A percentile compares a stretch with the other conserved stretches of the same genome.
Evolutionary conservation across 495 filamentous ascomycete genomes (phyloP).

Genomic region (Trichoderma erinaceum): DNA sequence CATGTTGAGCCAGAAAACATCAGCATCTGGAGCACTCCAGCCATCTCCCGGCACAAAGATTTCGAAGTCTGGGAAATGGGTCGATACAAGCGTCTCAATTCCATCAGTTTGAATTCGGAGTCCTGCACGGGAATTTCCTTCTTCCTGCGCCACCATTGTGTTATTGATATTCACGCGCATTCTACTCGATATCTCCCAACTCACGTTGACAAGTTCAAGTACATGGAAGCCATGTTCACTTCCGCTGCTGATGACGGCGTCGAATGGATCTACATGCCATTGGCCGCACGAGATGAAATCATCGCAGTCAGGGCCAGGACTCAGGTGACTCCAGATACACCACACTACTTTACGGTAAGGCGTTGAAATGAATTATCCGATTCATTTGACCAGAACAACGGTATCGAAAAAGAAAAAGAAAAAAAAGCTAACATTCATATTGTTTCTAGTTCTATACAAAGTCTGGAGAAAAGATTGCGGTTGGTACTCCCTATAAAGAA

Average conservation of each 20-base stretch:
- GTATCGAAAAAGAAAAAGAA: neutral
- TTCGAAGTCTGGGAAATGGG: neutral
- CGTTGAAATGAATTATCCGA: neutral
- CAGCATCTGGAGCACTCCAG: neutral
- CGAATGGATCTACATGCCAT: neutral
- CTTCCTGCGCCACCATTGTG: neutral
- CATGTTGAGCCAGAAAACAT: neutral
- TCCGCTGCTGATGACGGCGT: neutral
- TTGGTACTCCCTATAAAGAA: neutral
- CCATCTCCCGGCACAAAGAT: neutral
- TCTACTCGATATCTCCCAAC: neutral
- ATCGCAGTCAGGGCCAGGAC: neutral
- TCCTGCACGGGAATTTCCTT: conserved; percentile 4
- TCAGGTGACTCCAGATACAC: neutral
- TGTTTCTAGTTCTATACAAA: neutral
- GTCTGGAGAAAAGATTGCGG: neutral
- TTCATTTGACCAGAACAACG: neutral
- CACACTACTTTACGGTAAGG: neutral
- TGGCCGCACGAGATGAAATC: neutral
- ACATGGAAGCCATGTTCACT: neutral
- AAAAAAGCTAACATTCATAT: neutral
- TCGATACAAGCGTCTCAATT: neutral
- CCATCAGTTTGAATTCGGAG: neutral
- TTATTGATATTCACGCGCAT: neutral
- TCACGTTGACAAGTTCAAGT: neutral